A percentile compares a stretch with the other conserved stretches of the same genome.
Conservation (phyloP, 1,284 basidiomycete genomes). For the Puccinia horiana region DNA sequence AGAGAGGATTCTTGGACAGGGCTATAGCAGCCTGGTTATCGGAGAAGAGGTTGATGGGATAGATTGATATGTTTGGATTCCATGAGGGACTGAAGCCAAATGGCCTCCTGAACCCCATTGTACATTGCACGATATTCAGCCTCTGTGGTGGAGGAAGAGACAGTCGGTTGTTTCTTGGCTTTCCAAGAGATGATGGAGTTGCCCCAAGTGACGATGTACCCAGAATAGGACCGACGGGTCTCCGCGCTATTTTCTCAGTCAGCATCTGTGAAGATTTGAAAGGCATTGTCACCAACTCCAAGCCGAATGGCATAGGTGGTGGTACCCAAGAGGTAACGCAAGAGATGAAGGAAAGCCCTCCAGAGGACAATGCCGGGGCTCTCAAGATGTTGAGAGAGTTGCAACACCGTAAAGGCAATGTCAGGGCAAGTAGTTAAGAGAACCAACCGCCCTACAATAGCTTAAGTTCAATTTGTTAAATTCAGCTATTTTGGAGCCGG, state of each 20-base stretch:
- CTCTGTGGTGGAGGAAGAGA: too few relatives aligned
- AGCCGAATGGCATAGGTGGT: not conserved
- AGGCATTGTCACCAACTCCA: not conserved
- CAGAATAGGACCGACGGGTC: not conserved
- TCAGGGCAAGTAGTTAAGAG: too few relatives aligned
- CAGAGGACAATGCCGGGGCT: too few relatives aligned
- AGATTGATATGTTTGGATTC: not conserved
- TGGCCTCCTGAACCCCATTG: not conserved
- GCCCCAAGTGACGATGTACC: not conserved
- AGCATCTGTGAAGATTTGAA: not conserved
- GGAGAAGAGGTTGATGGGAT: not conserved
- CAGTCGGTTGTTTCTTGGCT: too few relatives aligned
- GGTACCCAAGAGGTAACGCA: too few relatives aligned
- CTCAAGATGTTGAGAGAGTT: too few relatives aligned
- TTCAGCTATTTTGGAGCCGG: too few relatives aligned
- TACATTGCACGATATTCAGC: too few relatives aligned
- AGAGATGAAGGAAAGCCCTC: too few relatives aligned
- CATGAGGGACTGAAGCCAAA: not conserved
- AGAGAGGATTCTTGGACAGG: not conserved
- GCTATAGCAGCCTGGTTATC: not conserved
- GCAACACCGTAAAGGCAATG: too few relatives aligned
- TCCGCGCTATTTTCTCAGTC: not conserved
- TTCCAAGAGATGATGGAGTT: not conserved
- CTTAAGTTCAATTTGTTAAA: too few relatives aligned
- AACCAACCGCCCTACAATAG: too few relatives aligned